Percentiles rank a stretch among this genome's conserved stretches.
These are phyloP conservation scores for Globisporangium solare DNA, from an alignment of 352 stramenopile genomes.

Conservation along the genomic window DNA sequence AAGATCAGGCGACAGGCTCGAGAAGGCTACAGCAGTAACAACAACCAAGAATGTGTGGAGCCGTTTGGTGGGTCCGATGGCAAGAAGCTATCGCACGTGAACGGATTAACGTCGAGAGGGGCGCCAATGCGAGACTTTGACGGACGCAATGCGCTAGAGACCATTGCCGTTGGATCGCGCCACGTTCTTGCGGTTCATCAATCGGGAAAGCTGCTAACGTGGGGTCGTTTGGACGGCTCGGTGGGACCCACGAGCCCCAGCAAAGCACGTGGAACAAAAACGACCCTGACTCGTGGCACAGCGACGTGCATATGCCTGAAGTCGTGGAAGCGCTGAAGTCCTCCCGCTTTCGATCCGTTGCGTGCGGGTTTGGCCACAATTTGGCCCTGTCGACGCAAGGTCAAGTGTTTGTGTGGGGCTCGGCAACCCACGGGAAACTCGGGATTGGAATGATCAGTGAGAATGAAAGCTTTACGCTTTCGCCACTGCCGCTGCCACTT, in stretches of 20 bases:
- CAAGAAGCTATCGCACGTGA: slow-evolving; percentile 26
- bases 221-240: slow-evolving; percentile 70
- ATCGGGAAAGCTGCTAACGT: slow-evolving; percentile 59
- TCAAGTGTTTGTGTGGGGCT: slow-evolving; percentile 74
- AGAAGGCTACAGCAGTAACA: slow-evolving; percentile 27
- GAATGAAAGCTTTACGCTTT: slow-evolving; percentile 63
- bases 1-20: slow-evolving; percentile 55
- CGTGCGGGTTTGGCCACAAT: slow-evolving; percentile 68
- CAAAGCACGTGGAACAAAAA: slow-evolving; percentile 11
- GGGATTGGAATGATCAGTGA: slow-evolving; percentile 39
- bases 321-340: slow-evolving; percentile 31
- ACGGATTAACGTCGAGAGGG: slow-evolving; percentile 51
- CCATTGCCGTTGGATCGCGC: slow-evolving; percentile 58
- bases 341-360: slow-evolving; percentile 49
- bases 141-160: slow-evolving; percentile 46
- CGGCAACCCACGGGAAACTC: slow-evolving; percentile 66
- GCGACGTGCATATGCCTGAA: slow-evolving; percentile 42
- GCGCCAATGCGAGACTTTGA: slow-evolving; percentile 35
- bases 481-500: slow-evolving; percentile 32
- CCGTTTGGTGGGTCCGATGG: too few species aligned
- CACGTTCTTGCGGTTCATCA: slow-evolving; percentile 65
- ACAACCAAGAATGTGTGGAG: neutral
- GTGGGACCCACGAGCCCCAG: slow-evolving; percentile 20
- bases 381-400: slow-evolving; percentile 56
- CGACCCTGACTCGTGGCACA: slow-evolving; percentile 46